Evolutionary conservation across 257 asterid species (phyloP), one percentile per base, ranked within the genome.

Genomic region (Penstemon eatonii): DNA sequence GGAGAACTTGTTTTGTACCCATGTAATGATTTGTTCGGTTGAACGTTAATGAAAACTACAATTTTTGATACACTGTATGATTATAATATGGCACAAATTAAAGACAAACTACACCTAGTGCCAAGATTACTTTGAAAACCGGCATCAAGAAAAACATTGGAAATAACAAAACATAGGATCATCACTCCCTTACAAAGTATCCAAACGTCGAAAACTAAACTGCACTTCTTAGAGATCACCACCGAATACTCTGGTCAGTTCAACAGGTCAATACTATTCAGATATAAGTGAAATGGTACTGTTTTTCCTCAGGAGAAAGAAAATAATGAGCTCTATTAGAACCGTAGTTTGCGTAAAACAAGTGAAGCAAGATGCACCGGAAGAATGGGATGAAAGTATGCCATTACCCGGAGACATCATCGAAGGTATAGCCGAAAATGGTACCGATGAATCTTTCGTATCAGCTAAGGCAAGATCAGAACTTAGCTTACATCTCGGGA

Each of bases 321-420:
- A 43, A 56, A 78, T 76, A 56, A 78, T 76, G 83, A 73, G 43
- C 11, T 52, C 74, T 11, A 12, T 56, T 10, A 67, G 64, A 68
- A 85, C 71, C 45, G 68, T 82, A 10, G 68, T 85, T 7, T 78
- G 86, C 43, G 77, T 82, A 43, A 82, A 78, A 73, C 59, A 78
- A 40, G 86, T 85, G 80, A 74, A 78, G 66, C 88, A 80, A 69
- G 74, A 66, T 5, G 49, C 60, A 0, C 66, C 80, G 3, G 86
- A 80, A 11, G 82, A 81, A 70, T 82, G 88, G 91, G 80, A 78
- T 2, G 79, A 78, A 49, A 74, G 55, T 3, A 82, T 82, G 91
- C 83, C 88, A 0, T 71, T 82, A 63, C 88, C 88, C 0, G 86
- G 90, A 38, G 90, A 85, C 53, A 85, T 85, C 5, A 82, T 82